Conservation (phyloP, 768 basidiomycete genomes). For the Tricholoma hemisulphureum region DNA sequence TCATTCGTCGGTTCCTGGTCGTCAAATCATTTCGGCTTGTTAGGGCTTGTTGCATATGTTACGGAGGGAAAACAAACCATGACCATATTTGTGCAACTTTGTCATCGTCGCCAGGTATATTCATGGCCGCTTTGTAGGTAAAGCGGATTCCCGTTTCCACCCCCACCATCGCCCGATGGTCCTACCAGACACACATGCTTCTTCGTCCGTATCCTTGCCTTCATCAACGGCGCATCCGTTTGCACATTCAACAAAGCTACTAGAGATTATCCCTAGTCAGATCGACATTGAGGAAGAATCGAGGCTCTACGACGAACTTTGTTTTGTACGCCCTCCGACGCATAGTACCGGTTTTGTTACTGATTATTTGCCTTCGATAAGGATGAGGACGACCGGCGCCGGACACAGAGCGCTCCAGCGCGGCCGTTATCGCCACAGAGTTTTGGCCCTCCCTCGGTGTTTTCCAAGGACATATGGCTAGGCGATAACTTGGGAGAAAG, state of each 20-base stretch:
- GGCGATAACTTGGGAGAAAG: conserved; percentile 57
- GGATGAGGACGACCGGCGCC: conserved; percentile 13
- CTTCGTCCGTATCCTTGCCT: conserved; percentile 7
- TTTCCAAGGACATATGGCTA: conserved; percentile 70
- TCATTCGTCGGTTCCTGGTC: too few species aligned
- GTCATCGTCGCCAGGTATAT: too few species aligned
- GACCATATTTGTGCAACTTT: too few species aligned
- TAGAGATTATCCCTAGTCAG: conserved; percentile 53
- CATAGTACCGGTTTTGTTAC: background rate
- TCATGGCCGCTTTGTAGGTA: background rate
- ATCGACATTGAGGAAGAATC: conserved; percentile 73
- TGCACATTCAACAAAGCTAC: conserved; percentile 41
- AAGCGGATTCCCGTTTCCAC: background rate
- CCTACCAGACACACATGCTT: background rate
- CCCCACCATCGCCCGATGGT: background rate
- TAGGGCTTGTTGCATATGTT: too few species aligned
- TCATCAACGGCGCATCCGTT: conserved; percentile 40
- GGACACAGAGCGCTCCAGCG: conserved; percentile 13
- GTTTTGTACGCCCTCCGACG: conserved; percentile 18
- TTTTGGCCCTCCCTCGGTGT: conserved; percentile 49
- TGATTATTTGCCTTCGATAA: conserved; percentile 2
- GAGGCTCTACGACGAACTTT: conserved; percentile 62
- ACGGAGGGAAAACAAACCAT: too few species aligned
- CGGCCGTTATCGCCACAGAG: conserved; percentile 26
- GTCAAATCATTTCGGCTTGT: too few species aligned